Evolutionary conservation across 179 eudicot species (phyloP), one percentile per base, ranked within the genome.

Genomic region (Nepenthes alata): DNA sequence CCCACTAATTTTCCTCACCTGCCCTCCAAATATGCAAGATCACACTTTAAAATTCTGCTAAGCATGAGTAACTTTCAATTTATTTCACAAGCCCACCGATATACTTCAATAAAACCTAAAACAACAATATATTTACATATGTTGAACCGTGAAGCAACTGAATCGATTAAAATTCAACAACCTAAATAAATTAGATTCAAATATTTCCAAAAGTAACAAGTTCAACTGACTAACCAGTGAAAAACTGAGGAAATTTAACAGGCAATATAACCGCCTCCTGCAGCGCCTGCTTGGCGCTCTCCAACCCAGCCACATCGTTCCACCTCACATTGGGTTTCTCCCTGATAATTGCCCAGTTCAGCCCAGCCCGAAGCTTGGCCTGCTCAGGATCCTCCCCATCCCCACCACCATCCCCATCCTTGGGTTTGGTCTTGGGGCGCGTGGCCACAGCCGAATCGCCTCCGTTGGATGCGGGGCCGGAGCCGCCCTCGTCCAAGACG

Each of bases 231-330:
- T 48, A 73, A 87, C 98, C 96, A 51, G 96, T 88, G 52, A 90
- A 93, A 59, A 93, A 93, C 74, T 93, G 98, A 1, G 98, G 98
- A 52, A 93, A 93, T 60, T 93, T 93, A 52, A 93, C 98, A 3
- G 98, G 97, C 76, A 93, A 72, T 12, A 93, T 93, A 53, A 93
- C 98, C 1, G 98, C 98, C 72, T 93, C 98, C 74, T 93, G 98
- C 74, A 93, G 70, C 5, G 98, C 88, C 76, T 93, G 98, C 75
- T 93, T 93, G 0, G 97, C 98, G 51, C 97, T 87, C 72, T 93
- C 98, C 61, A 93, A 74, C 11, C 98, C 98, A 16, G 98, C 97
- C 3, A 93, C 98, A 69, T 93, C 97, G 59, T 61, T 89, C 98
- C 98, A 93, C 83, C 90, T 89, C 10, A 93, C 83, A 73, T 93